Conservation (phyloP, 139 green algal genomes). For the Ulvella scutata region DNA sequence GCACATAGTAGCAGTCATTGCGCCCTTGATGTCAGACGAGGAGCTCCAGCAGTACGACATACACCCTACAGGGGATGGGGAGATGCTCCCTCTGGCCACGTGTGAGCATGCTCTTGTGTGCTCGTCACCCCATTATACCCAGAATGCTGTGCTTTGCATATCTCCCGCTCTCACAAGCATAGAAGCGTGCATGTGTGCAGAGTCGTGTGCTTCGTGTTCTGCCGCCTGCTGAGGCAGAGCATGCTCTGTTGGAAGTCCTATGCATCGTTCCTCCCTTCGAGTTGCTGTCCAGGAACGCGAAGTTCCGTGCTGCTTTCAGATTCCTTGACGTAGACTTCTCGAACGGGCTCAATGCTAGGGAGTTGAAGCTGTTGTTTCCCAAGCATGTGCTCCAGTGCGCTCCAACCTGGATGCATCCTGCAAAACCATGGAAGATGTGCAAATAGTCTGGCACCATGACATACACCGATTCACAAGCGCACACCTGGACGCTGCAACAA, state of each 20-base stretch:
- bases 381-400: background rate
- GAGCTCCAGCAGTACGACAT: background rate
- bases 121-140: background rate
- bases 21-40: background rate
- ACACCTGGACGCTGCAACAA: no score
- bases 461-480: no score
- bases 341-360: background rate
- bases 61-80: background rate
- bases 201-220: background rate
- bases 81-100: no score
- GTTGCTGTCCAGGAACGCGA: background rate
- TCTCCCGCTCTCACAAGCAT: background rate
- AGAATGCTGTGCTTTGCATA: background rate
- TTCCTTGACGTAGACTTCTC: background rate
- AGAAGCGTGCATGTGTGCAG: background rate
- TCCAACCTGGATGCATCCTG: background rate
- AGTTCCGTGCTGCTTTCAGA: background rate
- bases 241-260: background rate
- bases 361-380: background rate
- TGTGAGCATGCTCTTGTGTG: background rate
- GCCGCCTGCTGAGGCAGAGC: background rate
- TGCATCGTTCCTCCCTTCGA: background rate
- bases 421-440: no score
- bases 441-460: no score
- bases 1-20: background rate